Conservation (phyloP, 2,329 filamentous ascomycete genomes). For the Fusarium buxicola region DNA sequence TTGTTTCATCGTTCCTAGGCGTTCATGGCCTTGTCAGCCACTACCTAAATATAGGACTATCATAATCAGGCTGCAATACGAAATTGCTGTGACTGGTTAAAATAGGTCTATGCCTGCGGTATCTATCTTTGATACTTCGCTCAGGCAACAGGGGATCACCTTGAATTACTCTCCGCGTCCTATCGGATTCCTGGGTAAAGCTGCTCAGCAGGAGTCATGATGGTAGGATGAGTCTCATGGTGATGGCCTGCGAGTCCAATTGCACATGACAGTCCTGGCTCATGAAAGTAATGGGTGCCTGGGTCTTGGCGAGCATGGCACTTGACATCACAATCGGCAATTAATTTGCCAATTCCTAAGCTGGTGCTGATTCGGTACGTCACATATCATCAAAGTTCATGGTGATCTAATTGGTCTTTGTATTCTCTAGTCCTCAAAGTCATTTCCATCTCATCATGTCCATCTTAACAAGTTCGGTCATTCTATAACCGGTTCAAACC, state of each 20-base stretch:
- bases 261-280: neutral
- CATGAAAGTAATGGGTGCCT: conserved; percentile 3
- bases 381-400: too few species aligned
- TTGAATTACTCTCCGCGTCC: neutral
- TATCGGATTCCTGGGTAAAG: conserved; percentile 12
- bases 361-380: too few species aligned
- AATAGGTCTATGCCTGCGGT: neutral
- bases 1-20: too few species aligned
- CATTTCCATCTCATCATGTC: too few species aligned
- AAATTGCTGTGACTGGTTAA: neutral
- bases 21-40: too few species aligned
- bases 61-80: neutral
- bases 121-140: neutral
- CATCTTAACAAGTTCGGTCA: too few species aligned
- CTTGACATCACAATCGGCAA: neutral
- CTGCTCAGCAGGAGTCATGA: conserved; percentile 25
- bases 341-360: neutral
- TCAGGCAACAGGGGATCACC: neutral
- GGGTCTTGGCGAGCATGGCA: neutral
- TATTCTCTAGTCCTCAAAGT: too few species aligned
- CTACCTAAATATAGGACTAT: neutral
- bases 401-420: too few species aligned
- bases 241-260: neutral
- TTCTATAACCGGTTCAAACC: neutral
- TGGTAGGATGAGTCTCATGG: conserved; percentile 16